These are phyloP conservation scores for Sphaceloma murrayae DNA, from an alignment of 2,329 filamentous ascomycete genomes.

Conservation along the genomic window DNA sequence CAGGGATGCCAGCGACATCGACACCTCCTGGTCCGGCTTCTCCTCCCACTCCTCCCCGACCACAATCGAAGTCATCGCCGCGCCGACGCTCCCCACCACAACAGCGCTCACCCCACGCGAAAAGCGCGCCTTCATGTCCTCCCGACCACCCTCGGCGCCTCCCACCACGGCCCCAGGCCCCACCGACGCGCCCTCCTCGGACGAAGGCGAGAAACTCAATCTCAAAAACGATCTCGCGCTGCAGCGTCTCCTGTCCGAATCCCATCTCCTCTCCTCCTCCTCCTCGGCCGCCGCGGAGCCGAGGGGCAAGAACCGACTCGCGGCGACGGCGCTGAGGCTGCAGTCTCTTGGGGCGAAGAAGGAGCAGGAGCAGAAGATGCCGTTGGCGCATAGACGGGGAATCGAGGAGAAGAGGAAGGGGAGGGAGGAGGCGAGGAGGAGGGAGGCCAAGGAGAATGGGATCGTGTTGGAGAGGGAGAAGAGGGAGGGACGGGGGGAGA, in stretches of 20 bases:
- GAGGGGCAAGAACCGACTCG: constrained; percentile 63
- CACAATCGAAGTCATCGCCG: constrained; percentile 37
- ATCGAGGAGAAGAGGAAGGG: constrained; percentile 58
- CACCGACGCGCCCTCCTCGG: constrained; percentile 43
- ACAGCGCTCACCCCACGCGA: constrained; percentile 45
- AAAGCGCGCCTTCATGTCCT: constrained; percentile 69
- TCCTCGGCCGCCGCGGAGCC: constrained; percentile 45
- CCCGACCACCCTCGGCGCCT: constrained; percentile 18
- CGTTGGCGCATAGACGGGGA: constrained; percentile 76
- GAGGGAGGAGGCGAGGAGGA: constrained; percentile 61
- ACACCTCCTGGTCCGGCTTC: constrained; percentile 19
- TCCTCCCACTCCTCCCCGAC: constrained; percentile 23
- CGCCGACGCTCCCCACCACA: constrained; percentile 22
- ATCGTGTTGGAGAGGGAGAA: constrained; percentile 66
- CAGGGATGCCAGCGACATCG: constrained; percentile 19
- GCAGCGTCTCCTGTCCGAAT: constrained; percentile 82
- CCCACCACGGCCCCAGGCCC: constrained; percentile 23
- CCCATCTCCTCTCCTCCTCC: constrained; percentile 68
- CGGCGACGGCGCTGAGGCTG: constrained; percentile 74
- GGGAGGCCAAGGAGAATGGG: constrained; percentile 80
- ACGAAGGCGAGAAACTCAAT: constrained; percentile 52
- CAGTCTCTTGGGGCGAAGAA: constrained; percentile 69
- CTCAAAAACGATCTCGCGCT: constrained; percentile 88
- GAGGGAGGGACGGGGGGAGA: constrained; percentile 28
- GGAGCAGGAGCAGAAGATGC: constrained; percentile 74